These are phyloP conservation scores for Fusarium sacchari DNA, from an alignment of 2,329 filamentous ascomycete genomes.

Conservation along the genomic window DNA sequence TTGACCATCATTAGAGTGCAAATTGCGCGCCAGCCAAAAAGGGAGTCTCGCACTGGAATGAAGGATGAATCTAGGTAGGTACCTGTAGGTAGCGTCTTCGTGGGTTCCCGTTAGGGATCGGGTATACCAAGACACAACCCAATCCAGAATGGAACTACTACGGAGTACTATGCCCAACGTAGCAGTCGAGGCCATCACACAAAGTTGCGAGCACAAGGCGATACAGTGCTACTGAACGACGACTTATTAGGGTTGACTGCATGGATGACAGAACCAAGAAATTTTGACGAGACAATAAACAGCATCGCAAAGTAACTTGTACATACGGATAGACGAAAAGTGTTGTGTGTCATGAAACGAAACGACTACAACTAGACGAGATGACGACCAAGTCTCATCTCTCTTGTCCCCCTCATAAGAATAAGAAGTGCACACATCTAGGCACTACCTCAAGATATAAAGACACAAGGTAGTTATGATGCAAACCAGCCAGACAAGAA, in stretches of 20 bases:
- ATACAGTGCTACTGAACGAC: background rate
- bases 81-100: conserved; percentile 23
- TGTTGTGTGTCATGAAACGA: conserved; percentile 15
- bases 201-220: conserved; percentile 3
- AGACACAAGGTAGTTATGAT: background rate
- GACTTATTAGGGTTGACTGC: background rate
- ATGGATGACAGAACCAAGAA: background rate
- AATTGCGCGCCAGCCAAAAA: conserved; percentile 26
- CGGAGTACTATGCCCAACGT: background rate
- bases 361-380: conserved; percentile 22
- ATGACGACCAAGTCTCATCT: background rate
- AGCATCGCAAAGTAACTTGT: background rate
- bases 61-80: too few relatives aligned
- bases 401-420: background rate
- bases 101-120: conserved; percentile 7
- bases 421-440: background rate
- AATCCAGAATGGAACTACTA: background rate
- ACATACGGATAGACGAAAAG: background rate
- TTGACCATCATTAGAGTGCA: conserved; percentile 10
- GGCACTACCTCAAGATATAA: background rate
- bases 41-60: conserved; percentile 28
- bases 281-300: background rate
- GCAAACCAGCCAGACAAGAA: background rate
- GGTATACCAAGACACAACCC: conserved; percentile 2
- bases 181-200: background rate